Conservation (phyloP, 257 asterid species). For the Gentiana straminea region DNA sequence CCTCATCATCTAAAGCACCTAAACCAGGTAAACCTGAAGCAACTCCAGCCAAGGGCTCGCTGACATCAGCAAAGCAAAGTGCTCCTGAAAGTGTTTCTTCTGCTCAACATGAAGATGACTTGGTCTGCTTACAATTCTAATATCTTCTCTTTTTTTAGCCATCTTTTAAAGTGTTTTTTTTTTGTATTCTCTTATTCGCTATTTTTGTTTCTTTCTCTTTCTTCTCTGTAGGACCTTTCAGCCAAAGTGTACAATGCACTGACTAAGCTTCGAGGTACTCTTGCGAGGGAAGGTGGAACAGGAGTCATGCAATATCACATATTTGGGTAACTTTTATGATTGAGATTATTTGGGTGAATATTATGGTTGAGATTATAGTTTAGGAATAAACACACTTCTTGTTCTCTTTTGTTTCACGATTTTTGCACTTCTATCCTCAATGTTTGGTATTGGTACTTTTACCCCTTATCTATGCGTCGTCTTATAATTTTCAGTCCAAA, state of each 20-base stretch:
- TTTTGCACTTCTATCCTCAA: no score
- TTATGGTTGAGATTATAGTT: neutral
- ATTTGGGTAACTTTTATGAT: slow-evolving; percentile 35
- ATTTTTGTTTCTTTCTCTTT: slow-evolving; percentile 3
- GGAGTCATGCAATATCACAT: slow-evolving; percentile 55
- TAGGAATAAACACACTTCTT: neutral
- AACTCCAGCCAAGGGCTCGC: slow-evolving; percentile 68
- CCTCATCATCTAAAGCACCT: slow-evolving; percentile 39
- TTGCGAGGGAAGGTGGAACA: slow-evolving; percentile 57
- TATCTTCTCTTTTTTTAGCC: neutral
- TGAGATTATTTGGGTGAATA: neutral
- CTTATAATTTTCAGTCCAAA: no score
- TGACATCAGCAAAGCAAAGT: slow-evolving; percentile 37
- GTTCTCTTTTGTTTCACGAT: no score
- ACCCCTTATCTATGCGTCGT: no score
- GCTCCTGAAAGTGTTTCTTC: slow-evolving; percentile 27
- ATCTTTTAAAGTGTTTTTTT: no score
- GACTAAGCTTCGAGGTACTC: slow-evolving; percentile 49
- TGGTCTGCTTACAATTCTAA: slow-evolving; percentile 32
- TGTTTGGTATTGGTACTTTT: no score
- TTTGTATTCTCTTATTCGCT: neutral
- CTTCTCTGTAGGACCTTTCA: slow-evolving; percentile 40
- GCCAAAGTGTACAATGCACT: slow-evolving; percentile 49
- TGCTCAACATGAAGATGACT: slow-evolving; percentile 39
- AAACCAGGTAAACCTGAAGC: slow-evolving; percentile 45